Evolutionary conservation across 192 early-diverging fungal genomes (phyloP).

Genomic region (Umbelopsis ramanniana): DNA sequence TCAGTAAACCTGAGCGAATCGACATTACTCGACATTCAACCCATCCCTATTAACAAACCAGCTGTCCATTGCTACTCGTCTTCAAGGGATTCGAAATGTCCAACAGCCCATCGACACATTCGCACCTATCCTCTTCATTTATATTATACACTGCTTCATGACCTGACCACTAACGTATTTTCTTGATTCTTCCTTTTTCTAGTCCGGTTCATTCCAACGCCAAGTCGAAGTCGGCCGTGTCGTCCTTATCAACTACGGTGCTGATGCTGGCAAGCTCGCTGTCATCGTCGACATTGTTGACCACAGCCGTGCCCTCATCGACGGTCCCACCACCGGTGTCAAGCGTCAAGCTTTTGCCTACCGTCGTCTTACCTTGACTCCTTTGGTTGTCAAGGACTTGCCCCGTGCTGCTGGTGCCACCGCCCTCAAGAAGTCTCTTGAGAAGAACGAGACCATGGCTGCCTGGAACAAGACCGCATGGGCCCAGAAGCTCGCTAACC

Average conservation of each 20-base stretch:
- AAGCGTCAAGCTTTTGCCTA: conserved; percentile 84
- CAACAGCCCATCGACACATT: background rate
- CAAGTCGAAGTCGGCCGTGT: conserved; percentile 99
- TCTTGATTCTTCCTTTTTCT: conserved; percentile 6
- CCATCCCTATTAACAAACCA: no score
- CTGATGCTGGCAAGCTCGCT: conserved; percentile 95
- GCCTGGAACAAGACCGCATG: conserved; percentile 89
- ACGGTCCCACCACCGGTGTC: conserved; percentile 96
- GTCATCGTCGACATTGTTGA: conserved; percentile 99
- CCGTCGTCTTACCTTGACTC: conserved; percentile 93
- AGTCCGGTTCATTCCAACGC: conserved; percentile 76
- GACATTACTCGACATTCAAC: no score
- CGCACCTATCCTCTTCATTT: background rate
- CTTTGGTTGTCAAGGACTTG: conserved; percentile 81
- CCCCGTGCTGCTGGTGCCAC: conserved; percentile 82
- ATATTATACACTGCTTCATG: background rate
- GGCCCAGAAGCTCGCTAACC: conserved; percentile 94
- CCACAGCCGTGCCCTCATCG: conserved; percentile 97
- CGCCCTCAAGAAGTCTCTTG: conserved; percentile 80
- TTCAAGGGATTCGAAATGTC: no score
- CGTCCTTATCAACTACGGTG: conserved; percentile 93
- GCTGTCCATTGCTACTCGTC: no score
- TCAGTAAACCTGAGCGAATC: no score
- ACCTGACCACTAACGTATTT: background rate
- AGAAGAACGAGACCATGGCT: conserved; percentile 81